Conservation (phyloP, 2,329 filamentous ascomycete species). For the Claviceps digitariae region DNA sequence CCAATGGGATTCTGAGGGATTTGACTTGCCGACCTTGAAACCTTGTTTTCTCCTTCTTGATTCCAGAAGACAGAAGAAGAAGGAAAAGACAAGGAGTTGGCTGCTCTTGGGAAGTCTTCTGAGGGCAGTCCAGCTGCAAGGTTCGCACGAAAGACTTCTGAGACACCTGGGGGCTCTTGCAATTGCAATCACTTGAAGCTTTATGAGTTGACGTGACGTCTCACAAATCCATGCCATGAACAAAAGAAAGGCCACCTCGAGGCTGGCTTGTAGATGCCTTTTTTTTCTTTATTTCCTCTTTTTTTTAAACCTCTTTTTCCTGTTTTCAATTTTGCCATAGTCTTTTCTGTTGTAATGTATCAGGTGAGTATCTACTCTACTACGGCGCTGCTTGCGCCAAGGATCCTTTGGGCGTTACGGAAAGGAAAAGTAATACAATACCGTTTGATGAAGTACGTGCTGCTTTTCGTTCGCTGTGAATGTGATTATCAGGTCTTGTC, state of each 20-base stretch:
- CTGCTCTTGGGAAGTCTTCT: background rate
- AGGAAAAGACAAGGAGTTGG: background rate
- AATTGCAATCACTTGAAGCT: constrained; percentile 8
- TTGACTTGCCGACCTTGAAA: constrained; percentile 18
- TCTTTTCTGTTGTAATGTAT: background rate
- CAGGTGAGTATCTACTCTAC: constrained; percentile 6
- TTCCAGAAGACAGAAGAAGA: background rate
- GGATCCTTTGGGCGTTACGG: background rate
- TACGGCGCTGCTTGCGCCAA: background rate
- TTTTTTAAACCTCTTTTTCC: background rate
- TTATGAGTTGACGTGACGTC: constrained; percentile 10
- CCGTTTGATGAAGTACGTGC: too few species aligned
- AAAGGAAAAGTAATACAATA: constrained; percentile 4
- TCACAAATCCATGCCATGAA: constrained; percentile 1
- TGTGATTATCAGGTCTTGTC: too few species aligned
- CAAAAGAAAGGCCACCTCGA: background rate
- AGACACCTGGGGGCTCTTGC: constrained; percentile 24
- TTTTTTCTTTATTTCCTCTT: constrained; percentile 8
- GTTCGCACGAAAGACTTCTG: constrained; percentile 10
- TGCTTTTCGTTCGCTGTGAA: too few species aligned
- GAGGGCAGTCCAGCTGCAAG: background rate
- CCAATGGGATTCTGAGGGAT: constrained; percentile 28
- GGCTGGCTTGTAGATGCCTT: background rate
- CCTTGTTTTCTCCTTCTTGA: too few species aligned
- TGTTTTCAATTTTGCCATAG: background rate